Conservation (phyloP, 2,329 filamentous ascomycete genomes). For the Stagonosporopsis cucurbitacearum region DNA sequence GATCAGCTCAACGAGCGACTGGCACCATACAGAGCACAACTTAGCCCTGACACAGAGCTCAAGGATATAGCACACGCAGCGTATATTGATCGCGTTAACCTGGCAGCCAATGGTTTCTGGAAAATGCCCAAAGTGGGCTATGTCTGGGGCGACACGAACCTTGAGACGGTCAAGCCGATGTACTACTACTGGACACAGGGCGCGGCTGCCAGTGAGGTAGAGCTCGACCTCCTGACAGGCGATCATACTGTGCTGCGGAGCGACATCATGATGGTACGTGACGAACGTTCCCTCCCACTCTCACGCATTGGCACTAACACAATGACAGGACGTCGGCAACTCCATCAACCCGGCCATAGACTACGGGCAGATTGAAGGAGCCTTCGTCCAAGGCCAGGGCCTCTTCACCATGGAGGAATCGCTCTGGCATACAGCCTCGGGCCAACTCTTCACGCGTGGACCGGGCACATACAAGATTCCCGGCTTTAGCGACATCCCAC, state of each 20-base stretch:
- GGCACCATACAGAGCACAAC: slow-evolving; percentile 80
- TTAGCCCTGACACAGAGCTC: slow-evolving; percentile 78
- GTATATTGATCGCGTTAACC: slow-evolving; percentile 93
- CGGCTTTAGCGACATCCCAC: slow-evolving; percentile 84
- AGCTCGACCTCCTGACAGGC: slow-evolving; percentile 89
- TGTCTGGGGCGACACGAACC: slow-evolving; percentile 68
- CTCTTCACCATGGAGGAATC: slow-evolving; percentile 79
- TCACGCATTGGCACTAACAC: slow-evolving; percentile 1
- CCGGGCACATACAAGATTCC: slow-evolving; percentile 84
- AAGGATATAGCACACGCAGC: slow-evolving; percentile 86
- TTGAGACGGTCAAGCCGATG: slow-evolving; percentile 64
- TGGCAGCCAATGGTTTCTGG: slow-evolving; percentile 95
- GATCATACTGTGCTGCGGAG: slow-evolving; percentile 87
- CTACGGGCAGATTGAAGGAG: slow-evolving; percentile 82
- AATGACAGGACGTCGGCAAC: slow-evolving; percentile 71
- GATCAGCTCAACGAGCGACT: slow-evolving; percentile 86
- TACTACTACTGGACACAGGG: slow-evolving; percentile 96
- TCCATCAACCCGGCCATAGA: slow-evolving; percentile 80
- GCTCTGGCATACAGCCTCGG: slow-evolving; percentile 67
- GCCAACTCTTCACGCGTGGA: slow-evolving; percentile 68
- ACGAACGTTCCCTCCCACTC: too few relatives aligned
- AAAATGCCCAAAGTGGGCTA: slow-evolving; percentile 97
- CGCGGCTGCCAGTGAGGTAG: slow-evolving; percentile 85
- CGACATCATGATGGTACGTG: slow-evolving; percentile 81
- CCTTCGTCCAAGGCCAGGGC: slow-evolving; percentile 79